Evolutionary conservation across 1,284 basidiomycete species (phyloP), one percentile per base, ranked within the genome.

Genomic region (Marasmius oreades): DNA sequence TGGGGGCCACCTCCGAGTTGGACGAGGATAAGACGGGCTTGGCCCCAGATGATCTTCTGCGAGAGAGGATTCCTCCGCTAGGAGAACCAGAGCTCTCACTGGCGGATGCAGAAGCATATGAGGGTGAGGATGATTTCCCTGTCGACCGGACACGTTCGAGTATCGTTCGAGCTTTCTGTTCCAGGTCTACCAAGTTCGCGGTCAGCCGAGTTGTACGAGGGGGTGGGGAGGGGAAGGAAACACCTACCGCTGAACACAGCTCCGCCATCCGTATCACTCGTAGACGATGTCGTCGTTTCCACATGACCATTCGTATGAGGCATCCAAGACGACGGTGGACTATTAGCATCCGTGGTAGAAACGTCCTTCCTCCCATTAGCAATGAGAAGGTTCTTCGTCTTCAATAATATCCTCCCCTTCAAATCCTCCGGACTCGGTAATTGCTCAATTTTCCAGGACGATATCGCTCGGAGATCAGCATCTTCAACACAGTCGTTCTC

Each of bases 351-450:
- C 0, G 22, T 8, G 24, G 36, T 22, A 10, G 42, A 33, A 24
- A 22, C 11, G 7, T 37, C 11, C 16, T 55, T 43, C 31, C 37
- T 54, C 31, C 36, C 28, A 12, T 46, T 42, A 4, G 24, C 12
- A 22, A 79, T 64, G 34, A 69, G 79, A 8, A 86, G 68, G 61
- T 87, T 86, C 73, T 89, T 89, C 11, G 87, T 78, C 80, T 99
- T 99, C 64, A 99, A 74, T 52, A 99, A 66, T 36, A 99, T 84
- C 61, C 84, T 84, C 10, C 87, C 85, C 67, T 84, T 89, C 53
- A 99, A 77, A 31, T 90, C 83, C 59, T 95, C 88, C 0, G 97
- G 97, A 66, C 92, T 95, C 0, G 96, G 97, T 43, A 98, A 67
- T 18, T 58, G 26, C 11, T 58, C 57, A 16, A 58, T 48, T 6